Evolutionary conservation across 1,284 basidiomycete species (phyloP).

Genomic region (Chondrostereum purpureum): DNA sequence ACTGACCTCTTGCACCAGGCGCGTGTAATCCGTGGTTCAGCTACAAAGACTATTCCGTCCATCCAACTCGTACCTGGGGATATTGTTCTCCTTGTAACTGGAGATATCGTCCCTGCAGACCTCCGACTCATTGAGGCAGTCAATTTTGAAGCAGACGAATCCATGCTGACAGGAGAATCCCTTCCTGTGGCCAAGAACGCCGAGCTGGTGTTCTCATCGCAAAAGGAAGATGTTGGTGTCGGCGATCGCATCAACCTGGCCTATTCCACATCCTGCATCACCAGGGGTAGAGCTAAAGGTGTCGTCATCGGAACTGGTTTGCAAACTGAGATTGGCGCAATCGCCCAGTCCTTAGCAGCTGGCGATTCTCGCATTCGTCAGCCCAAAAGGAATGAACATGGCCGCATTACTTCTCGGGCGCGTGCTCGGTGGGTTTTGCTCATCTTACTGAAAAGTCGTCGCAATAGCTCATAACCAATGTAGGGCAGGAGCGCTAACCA

Average conservation of each 20-base stretch:
- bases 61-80: conserved; percentile 65
- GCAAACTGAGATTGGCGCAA: conserved; percentile 58
- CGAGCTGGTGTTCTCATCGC: conserved; percentile 19
- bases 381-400: conserved; percentile 9
- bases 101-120: background rate
- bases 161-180: conserved; percentile 64
- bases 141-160: conserved; percentile 59
- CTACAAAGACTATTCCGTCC: conserved; percentile 51
- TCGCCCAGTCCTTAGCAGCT: conserved; percentile 34
- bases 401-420: conserved; percentile 14
- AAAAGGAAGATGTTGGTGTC: conserved; percentile 27
- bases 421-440: background rate
- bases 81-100: conserved; percentile 48
- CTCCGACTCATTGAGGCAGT: conserved; percentile 24
- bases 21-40: conserved; percentile 56
- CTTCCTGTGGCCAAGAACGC: conserved; percentile 56
- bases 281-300: conserved; percentile 47
- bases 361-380: conserved; percentile 14
- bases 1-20: background rate
- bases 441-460: background rate
- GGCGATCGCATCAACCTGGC: conserved; percentile 55
- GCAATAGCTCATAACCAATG: background rate
- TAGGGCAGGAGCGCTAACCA: background rate
- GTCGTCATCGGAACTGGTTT: conserved; percentile 48
- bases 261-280: conserved; percentile 53